Base-by-base conservation (phyloP, 768 basidiomycete genomes). In the Boletellus emodensis region DNA sequence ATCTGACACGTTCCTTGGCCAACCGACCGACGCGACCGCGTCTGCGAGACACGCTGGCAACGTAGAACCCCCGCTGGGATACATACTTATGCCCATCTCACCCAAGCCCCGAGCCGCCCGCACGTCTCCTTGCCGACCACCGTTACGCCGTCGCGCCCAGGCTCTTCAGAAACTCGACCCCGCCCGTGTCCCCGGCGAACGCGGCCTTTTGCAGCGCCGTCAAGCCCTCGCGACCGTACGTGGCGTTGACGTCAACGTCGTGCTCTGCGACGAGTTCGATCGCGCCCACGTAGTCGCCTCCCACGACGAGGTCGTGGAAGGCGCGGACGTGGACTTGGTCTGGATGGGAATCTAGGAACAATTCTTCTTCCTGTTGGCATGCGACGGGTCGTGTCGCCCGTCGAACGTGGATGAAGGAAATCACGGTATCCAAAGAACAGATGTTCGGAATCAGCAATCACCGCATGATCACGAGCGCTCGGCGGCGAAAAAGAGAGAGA, bases 151-250 rank as follows among this genome's bases (percentile, higher is more conserved):
- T 52, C 32, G 63, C 63, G 18, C 63, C 63, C 18, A 58, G 18
- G 33, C 49, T 50, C 47, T 20, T 55, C 42, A 62, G 49, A 50
- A 64, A 62, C 46, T 51, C 50, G 17, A 48, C 49, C 9, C 63
- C 63, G 4, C 44, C 38, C 17, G 39, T 44, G 22, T 64, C 63
- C 7, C 60, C 63, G 9, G 20, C 50, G 32, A 56, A 58, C 37
- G 42, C 18, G 26, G 63, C 63, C 50, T 65, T 64, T 50, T 60
- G 54, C 26, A 64, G 32, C 32, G 63, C 61, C 32, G 63, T 58
- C 18, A 60, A 37, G 3, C 52, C 41, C 2, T 57, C 61, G 14
- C 4, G 37, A n/a, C 58, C 61, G 37, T 54, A 65, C 28, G 48
- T 45, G 37, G 52, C 54, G 20, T 65, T 51, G 46, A 64, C 22